Evolutionary conservation across 768 basidiomycete species (phyloP).

Genomic region (Trametes maxima): DNA sequence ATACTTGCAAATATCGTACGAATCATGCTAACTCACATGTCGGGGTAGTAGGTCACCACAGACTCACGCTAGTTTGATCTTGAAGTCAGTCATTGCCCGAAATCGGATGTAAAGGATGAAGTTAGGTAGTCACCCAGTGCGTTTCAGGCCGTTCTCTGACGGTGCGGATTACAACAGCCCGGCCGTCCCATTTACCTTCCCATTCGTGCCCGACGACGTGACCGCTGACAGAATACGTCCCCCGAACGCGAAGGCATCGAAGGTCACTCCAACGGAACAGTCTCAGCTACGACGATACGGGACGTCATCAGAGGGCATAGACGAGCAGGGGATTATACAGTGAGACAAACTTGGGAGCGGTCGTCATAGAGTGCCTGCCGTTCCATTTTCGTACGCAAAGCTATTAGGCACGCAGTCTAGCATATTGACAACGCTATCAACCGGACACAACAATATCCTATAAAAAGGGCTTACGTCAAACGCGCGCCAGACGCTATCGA

Average conservation of each 20-base stretch:
- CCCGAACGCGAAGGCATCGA: not conserved
- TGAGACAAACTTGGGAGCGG: not conserved
- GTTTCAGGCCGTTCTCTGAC: not conserved
- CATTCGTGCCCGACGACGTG: conserved; percentile 7
- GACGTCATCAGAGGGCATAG: not conserved
- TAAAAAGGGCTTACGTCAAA: conserved; percentile 6
- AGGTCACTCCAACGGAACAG: conserved; percentile 16
- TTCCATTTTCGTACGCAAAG: conserved; percentile 8
- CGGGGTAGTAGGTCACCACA: not conserved
- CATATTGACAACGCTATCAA: not conserved
- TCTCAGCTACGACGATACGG: conserved; percentile 1
- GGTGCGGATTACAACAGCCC: conserved; percentile 10
- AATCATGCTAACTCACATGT: not conserved
- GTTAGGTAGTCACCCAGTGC: not conserved
- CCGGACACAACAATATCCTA: not conserved
- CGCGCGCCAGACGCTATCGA: conserved; percentile 14
- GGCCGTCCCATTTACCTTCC: conserved; percentile 14
- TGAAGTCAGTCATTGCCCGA: no score
- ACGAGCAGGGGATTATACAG: not conserved
- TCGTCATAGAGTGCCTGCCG: conserved; percentile 16
- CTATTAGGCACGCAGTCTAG: conserved; percentile 16
- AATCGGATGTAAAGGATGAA: no score
- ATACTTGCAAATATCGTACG: not conserved
- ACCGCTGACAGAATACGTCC: not conserved
- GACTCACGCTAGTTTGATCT: no score